Evolutionary conservation across 441 rosid species (phyloP).

Genomic region (Croton laevigatus): DNA sequence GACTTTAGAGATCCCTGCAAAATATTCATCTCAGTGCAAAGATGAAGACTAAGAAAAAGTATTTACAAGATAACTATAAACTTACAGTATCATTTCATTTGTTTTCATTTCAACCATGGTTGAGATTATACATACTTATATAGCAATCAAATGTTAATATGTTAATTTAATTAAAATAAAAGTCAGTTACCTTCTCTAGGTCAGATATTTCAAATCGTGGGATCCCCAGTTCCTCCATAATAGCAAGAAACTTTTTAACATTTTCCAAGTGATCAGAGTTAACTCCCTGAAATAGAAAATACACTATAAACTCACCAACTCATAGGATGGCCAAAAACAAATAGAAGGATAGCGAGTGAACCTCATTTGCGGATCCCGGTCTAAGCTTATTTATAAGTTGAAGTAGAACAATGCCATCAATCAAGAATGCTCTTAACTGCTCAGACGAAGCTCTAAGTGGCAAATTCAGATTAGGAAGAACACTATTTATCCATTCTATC

Average conservation of each 20-base stretch:
- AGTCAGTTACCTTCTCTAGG: constrained; percentile 52
- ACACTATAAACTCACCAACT: constrained; percentile 11
- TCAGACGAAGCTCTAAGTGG: constrained; percentile 45
- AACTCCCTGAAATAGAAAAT: constrained; percentile 34
- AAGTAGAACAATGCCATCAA: constrained; percentile 43
- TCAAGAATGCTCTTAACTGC: constrained; percentile 41
- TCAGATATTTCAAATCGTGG: constrained; percentile 45
- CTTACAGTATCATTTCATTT: no score
- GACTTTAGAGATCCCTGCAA: constrained; percentile 54
- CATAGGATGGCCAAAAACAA: background rate
- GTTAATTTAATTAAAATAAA: background rate
- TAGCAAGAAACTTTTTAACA: constrained; percentile 37
- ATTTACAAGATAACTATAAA: background rate
- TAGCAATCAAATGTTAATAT: constrained; percentile 6
- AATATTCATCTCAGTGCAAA: constrained; percentile 17
- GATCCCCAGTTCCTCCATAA: constrained; percentile 46
- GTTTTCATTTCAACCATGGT: background rate
- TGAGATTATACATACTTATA: background rate
- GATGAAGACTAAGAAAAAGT: background rate
- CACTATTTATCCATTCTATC: constrained; percentile 50
- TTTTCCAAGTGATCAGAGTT: constrained; percentile 32
- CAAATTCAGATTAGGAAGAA: constrained; percentile 36
- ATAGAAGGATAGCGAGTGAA: constrained; percentile 8
- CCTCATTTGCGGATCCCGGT: constrained; percentile 37
- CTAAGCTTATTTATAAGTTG: constrained; percentile 41